Conservation (phyloP, 2,329 filamentous ascomycete species). For the Nemania sp. region DNA sequence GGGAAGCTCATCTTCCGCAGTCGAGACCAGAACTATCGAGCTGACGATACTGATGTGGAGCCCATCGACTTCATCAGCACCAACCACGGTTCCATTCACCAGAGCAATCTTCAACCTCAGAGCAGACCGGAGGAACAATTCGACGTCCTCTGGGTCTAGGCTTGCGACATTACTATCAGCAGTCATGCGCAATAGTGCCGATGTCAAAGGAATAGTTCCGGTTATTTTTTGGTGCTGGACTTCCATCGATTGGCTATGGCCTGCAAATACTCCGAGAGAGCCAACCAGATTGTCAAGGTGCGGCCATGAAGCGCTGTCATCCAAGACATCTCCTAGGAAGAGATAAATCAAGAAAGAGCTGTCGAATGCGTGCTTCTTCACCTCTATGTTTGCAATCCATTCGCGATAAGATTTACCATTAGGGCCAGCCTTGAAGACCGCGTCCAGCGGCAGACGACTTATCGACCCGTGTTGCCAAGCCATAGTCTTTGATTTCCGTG, state of each 20-base stretch:
- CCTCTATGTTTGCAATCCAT: constrained; percentile 76
- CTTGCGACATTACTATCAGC: constrained; percentile 52
- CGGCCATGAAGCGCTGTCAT: constrained; percentile 63
- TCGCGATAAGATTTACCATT: constrained; percentile 64
- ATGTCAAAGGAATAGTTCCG: constrained; percentile 65
- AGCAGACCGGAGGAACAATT: constrained; percentile 56
- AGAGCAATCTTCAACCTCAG: constrained; percentile 54
- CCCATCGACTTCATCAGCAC: constrained; percentile 49
- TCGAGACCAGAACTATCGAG: constrained; percentile 53
- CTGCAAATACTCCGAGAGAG: constrained; percentile 67
- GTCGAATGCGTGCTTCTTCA: constrained; percentile 69
- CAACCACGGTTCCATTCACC: constrained; percentile 47
- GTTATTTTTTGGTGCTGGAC: constrained; percentile 56
- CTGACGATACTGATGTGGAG: constrained; percentile 55
- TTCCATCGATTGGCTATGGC: constrained; percentile 42
- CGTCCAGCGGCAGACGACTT: constrained; percentile 45
- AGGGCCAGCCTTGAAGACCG: constrained; percentile 54
- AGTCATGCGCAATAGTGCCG: constrained; percentile 60
- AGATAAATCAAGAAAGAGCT: constrained; percentile 75
- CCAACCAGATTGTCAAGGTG: constrained; percentile 69
- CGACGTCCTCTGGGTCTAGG: constrained; percentile 54
- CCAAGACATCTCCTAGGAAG: constrained; percentile 70
- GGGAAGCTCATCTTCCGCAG: constrained; percentile 52
- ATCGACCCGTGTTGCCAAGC: constrained; percentile 45
- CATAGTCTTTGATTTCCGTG: constrained; percentile 29